Percentiles rank a stretch among this genome's conserved stretches.
Evolutionary conservation across 2,329 filamentous ascomycete genomes (phyloP).

Genomic region (Talaromyces sp.): DNA sequence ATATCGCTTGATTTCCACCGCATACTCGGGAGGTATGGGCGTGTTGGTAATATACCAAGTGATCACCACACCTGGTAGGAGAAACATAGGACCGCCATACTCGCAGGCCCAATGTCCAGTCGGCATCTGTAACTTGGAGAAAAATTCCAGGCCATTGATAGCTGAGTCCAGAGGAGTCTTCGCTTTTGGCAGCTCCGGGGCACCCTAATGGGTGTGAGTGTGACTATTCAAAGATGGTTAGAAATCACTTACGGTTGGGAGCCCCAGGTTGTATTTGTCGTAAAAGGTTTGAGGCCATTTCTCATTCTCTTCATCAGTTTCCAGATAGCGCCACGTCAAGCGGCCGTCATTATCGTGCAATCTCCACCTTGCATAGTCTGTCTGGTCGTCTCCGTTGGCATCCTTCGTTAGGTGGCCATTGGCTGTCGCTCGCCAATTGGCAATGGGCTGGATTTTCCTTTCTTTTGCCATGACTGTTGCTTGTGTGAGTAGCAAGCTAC

Average conservation of each 20-base stretch:
- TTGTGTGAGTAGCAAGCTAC: neutral
- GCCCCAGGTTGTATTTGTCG: constrained; percentile 84
- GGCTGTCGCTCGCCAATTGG: constrained; percentile 35
- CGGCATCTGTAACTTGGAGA: constrained; percentile 81
- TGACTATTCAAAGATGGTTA: neutral
- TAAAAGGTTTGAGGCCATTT: constrained; percentile 82
- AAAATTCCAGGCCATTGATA: constrained; percentile 81
- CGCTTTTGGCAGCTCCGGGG: constrained; percentile 69
- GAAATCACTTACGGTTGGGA: constrained; percentile 65
- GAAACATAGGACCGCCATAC: constrained; percentile 96
- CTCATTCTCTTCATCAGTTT: constrained; percentile 66
- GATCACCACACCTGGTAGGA: constrained; percentile 80
- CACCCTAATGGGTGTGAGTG: constrained; percentile 53
- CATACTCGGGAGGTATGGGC: constrained; percentile 74
- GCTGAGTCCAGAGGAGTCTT: constrained; percentile 74
- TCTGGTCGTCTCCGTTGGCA: constrained; percentile 52
- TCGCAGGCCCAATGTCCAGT: constrained; percentile 96
- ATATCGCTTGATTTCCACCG: constrained; percentile 89
- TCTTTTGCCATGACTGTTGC: constrained; percentile 12
- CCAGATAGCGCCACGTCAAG: constrained; percentile 92
- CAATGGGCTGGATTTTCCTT: constrained; percentile 27
- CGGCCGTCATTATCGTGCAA: constrained; percentile 77
- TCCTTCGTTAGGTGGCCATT: constrained; percentile 38
- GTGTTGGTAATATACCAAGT: constrained; percentile 88
- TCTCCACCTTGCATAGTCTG: constrained; percentile 81